Evolutionary conservation across 2,329 filamentous ascomycete species (phyloP).

Genomic region (Cadophora sp.): DNA sequence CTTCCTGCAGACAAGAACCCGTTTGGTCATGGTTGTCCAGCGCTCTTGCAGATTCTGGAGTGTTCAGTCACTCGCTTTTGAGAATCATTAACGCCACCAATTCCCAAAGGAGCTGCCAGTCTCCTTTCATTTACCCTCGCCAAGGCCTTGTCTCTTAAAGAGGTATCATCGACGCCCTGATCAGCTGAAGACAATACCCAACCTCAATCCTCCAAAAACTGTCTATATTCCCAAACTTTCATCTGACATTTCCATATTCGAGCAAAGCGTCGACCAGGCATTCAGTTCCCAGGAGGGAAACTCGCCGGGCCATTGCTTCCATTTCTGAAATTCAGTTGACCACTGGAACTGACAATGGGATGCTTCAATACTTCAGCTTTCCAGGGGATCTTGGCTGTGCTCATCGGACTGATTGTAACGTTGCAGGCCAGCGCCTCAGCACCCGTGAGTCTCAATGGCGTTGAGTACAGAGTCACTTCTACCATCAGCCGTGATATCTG

Average conservation of each 20-base stretch:
- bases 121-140: neutral
- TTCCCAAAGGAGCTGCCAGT: neutral
- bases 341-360: neutral
- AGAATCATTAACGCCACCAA: neutral
- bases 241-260: neutral
- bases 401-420: neutral
- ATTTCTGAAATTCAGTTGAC: neutral
- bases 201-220: constrained; percentile 9
- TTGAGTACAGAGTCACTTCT: neutral
- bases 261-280: neutral
- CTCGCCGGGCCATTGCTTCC: neutral
- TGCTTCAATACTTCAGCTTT: neutral
- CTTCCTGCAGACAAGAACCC: neutral
- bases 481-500: constrained; percentile 39
- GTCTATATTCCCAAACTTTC: neutral
- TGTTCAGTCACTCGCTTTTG: neutral
- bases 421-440: neutral
- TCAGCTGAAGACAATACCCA: constrained; percentile 1
- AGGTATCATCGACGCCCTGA: neutral
- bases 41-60: neutral
- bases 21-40: neutral
- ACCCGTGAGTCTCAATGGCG: neutral
- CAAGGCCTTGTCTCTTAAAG: neutral
- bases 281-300: neutral
- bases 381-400: neutral